phyloP scores from a whole-genome alignment of 805 yeast species.

The Zygosaccharomyces bailii region DNA sequence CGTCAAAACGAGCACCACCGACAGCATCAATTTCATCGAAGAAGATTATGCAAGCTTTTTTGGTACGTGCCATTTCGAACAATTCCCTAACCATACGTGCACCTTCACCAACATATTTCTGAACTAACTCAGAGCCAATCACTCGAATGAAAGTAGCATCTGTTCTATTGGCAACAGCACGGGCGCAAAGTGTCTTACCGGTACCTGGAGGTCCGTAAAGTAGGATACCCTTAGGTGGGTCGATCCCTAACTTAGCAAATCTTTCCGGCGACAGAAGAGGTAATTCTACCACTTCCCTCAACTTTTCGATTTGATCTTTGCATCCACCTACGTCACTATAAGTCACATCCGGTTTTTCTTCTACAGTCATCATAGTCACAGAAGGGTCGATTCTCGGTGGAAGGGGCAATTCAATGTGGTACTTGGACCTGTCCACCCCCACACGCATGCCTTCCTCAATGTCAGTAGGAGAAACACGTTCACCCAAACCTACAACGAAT shows the following conservation, averaged over 20 bases:
- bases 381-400: slow-evolving; percentile 98
- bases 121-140: slow-evolving; percentile 97
- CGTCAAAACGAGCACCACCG: slow-evolving; percentile 99
- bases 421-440: slow-evolving; percentile 96
- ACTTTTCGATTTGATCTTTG: slow-evolving; percentile 95
- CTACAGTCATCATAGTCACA: slow-evolving; percentile 99
- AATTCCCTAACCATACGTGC: slow-evolving; percentile 99
- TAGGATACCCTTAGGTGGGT: slow-evolving; percentile 97
- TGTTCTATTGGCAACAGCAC: slow-evolving; percentile 98
- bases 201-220: slow-evolving; percentile 99
- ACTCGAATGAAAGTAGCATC: slow-evolving; percentile 98
- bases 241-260: slow-evolving; percentile 94
- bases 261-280: slow-evolving; percentile 94
- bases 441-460: slow-evolving; percentile 99
- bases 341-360: slow-evolving; percentile 98
- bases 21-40: slow-evolving; percentile 98
- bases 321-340: slow-evolving; percentile 98
- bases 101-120: slow-evolving; percentile 99
- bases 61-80: slow-evolving; percentile 98
- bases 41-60: slow-evolving; percentile 95
- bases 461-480: slow-evolving; percentile 96
- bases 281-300: slow-evolving; percentile 92
- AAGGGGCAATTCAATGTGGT: slow-evolving; percentile 92
- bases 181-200: slow-evolving; percentile 95
- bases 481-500: slow-evolving; percentile 94